Evolutionary conservation across 2,329 filamentous ascomycete genomes (phyloP).

Genomic region (Apiospora hydei): DNA sequence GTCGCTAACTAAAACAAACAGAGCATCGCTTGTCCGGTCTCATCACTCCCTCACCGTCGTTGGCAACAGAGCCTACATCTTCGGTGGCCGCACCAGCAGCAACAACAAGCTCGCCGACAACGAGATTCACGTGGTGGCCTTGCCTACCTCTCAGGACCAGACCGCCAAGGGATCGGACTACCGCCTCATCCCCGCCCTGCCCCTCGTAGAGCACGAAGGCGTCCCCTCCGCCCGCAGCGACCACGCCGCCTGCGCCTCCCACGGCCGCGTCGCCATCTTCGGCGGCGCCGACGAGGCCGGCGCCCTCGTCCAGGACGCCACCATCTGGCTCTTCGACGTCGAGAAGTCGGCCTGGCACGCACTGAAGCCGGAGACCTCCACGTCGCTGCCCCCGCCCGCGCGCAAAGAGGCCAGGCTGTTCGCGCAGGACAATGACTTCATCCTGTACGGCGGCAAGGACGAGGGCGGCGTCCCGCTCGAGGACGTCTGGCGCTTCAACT

Average conservation of each 20-base stretch:
- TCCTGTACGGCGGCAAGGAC: slow-evolving; percentile 56
- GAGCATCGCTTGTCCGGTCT: slow-evolving; percentile 52
- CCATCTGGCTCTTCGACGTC: slow-evolving; percentile 49
- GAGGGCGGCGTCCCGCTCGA: slow-evolving; percentile 39
- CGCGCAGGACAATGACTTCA: slow-evolving; percentile 53
- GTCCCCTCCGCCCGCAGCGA: slow-evolving; percentile 43
- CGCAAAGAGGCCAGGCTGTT: slow-evolving; percentile 44
- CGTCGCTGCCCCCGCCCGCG: slow-evolving; percentile 34
- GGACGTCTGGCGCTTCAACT: slow-evolving; percentile 60
- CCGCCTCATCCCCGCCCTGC: slow-evolving; percentile 42
- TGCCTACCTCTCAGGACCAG: slow-evolving; percentile 50
- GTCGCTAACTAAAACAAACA: slow-evolving; percentile 26
- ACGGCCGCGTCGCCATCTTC: slow-evolving; percentile 44
- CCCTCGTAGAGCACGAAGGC: slow-evolving; percentile 35
- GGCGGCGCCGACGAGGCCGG: slow-evolving; percentile 44
- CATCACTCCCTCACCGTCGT: slow-evolving; percentile 61
- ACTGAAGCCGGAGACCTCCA: slow-evolving; percentile 32
- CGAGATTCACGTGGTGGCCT: slow-evolving; percentile 58
- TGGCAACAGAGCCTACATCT: slow-evolving; percentile 62
- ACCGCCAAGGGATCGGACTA: slow-evolving; percentile 41
- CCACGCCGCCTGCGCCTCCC: slow-evolving; percentile 47
- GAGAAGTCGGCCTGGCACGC: slow-evolving; percentile 44
- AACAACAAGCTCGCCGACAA: slow-evolving; percentile 52
- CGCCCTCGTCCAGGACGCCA: slow-evolving; percentile 40
- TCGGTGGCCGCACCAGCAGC: slow-evolving; percentile 53